Evolutionary conservation across 2,329 filamentous ascomycete species (phyloP).

Genomic region (Epichloe typhina): DNA sequence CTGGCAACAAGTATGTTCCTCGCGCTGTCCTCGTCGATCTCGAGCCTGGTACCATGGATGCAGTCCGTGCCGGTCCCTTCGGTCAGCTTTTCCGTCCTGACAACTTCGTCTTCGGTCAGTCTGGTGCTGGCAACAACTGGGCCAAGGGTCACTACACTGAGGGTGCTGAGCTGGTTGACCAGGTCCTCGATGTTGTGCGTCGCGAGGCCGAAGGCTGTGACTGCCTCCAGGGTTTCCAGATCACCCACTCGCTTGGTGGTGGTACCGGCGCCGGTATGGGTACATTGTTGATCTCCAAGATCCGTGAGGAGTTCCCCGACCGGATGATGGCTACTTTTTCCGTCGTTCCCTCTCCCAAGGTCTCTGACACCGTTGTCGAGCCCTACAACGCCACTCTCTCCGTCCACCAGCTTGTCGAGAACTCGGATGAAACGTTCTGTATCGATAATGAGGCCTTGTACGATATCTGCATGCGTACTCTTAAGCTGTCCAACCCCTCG

Average conservation of each 20-base stretch:
- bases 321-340: conserved; percentile 99
- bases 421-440: conserved; percentile 99
- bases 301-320: conserved; percentile 93
- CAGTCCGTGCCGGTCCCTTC: conserved; percentile 93
- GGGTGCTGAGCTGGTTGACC: conserved; percentile 95
- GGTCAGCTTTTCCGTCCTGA: conserved; percentile 98
- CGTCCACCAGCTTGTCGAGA: conserved; percentile 97
- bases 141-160: conserved; percentile 99
- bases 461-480: conserved; percentile 99
- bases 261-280: conserved; percentile 99
- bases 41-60: conserved; percentile 98
- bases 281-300: conserved; percentile 98
- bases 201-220: conserved; percentile 97
- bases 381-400: conserved; percentile 99
- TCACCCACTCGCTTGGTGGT: conserved; percentile 98
- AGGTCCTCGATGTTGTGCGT: conserved; percentile 95
- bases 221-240: conserved; percentile 99
- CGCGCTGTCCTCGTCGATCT: conserved; percentile 98
- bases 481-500: conserved; percentile 96
- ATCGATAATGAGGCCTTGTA: conserved; percentile 99
- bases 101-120: conserved; percentile 99
- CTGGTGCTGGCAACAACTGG: conserved; percentile 99
- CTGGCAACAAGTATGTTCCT: conserved; percentile 96
- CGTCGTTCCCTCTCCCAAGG: conserved; percentile 95
- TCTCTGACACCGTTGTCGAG: conserved; percentile 98